phyloP scores from a whole-genome alignment of 1,284 basidiomycete genomes.

The Sporisorium sorghi region DNA sequence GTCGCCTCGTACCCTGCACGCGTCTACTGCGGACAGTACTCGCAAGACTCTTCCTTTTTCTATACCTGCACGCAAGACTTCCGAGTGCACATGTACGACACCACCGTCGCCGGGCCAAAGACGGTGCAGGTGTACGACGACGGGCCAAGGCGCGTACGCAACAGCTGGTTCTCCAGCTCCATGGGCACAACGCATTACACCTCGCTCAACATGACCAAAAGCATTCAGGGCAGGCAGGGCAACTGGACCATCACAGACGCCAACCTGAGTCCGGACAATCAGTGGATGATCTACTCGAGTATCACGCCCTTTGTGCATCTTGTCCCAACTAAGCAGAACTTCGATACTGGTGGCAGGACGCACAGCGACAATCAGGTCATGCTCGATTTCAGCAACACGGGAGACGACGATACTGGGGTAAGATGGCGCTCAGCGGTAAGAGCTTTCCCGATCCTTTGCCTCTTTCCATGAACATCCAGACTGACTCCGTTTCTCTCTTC shows the following conservation, averaged over 20 bases:
- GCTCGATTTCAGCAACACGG: conserved; percentile 68
- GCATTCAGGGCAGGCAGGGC: conserved; percentile 60
- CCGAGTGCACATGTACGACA: conserved; percentile 72
- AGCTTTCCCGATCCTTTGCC: background rate
- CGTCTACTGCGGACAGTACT: conserved; percentile 93
- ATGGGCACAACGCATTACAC: conserved; percentile 70
- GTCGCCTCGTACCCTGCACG: conserved; percentile 84
- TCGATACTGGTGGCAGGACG: conserved; percentile 44
- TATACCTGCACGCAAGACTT: conserved; percentile 77
- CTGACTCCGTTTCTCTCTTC: conserved; percentile 1
- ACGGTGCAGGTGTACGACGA: conserved; percentile 46
- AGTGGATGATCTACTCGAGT: conserved; percentile 86
- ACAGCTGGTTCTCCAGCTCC: conserved; percentile 48
- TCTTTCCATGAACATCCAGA: background rate
- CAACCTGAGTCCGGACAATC: conserved; percentile 89
- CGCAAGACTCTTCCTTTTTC: conserved; percentile 71
- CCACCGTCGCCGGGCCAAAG: conserved; percentile 31
- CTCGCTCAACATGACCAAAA: conserved; percentile 63
- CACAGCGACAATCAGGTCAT: conserved; percentile 60
- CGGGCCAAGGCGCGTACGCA: conserved; percentile 32
- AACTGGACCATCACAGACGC: conserved; percentile 76
- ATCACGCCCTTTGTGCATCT: conserved; percentile 79
- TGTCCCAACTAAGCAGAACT: conserved; percentile 76
- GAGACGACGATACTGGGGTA: conserved; percentile 69
- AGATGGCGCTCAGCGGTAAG: conserved; percentile 63